Evolutionary conservation across 2,329 filamentous ascomycete species (phyloP), one percentile per base, ranked within the genome.

Genomic region (Cladorrhinum sp.): DNA sequence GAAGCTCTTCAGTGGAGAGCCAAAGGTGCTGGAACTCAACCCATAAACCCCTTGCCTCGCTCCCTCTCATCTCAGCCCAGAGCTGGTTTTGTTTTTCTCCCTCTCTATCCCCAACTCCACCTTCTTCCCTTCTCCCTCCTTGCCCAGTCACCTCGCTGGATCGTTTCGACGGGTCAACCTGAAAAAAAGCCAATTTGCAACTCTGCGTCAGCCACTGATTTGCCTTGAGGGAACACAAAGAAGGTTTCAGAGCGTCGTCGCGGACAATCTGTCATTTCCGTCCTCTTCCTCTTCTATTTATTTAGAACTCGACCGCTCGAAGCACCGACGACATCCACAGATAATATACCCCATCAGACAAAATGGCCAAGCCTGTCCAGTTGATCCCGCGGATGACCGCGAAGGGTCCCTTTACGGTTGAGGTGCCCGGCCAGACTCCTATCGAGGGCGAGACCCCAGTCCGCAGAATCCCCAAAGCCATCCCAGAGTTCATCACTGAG

Each of bases 391-490:
- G 80, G 65, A 79, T 85, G 72, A 71, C 74, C 67, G 86, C 84
- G 72, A 84, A 82, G 72, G 77, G 80, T 18, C 88, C 88, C 24
- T 91, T 86, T 77, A 84, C 87, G 20, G 82, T 90, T 71, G 88
- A 92, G 70, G 86, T 82, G 5, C 79, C 88, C 18, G 87, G 84
- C 68, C 82, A 80, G 64, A 75, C 85, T 70, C 83, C 85, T 65
- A 79, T 86, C 67, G 78, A 86, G 39, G 90, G 90, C 74, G 90
- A 93, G 79, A 92, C 90, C 16, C 83, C 89, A 63, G 87, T 90
- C 36, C 87, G 89, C 68, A 83, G 90, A 60, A 84, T 90, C 72
- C 82, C 84, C 7, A 69, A 76, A 23, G 79, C 86, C 67, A 84
- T 86, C 67, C 79, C 90, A 64, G 83, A 80, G 46, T 82, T 93